Evolutionary conservation across 1,284 basidiomycete genomes (phyloP).

Genomic region (Ceratobasidium sp.): DNA sequence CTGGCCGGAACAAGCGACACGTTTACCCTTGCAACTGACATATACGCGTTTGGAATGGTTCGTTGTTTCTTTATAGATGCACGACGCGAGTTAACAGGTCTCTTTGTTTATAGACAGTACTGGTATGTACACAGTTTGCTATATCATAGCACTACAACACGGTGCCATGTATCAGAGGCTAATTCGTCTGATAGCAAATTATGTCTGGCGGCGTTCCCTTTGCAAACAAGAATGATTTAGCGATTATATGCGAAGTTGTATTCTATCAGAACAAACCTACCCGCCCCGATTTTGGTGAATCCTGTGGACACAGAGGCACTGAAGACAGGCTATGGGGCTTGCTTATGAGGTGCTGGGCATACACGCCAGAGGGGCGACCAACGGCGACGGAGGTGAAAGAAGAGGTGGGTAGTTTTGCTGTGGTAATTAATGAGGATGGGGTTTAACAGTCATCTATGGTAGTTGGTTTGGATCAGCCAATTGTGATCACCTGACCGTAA

Average conservation of each 20-base stretch:
- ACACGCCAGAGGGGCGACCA: background rate
- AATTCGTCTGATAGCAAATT: background rate
- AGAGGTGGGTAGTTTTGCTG: no score
- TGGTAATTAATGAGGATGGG: background rate
- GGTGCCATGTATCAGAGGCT: no score
- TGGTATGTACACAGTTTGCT: background rate
- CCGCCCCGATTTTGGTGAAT: background rate
- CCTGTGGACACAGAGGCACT: background rate
- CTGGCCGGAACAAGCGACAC: background rate
- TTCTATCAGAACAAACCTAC: background rate
- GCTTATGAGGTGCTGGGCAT: conserved; percentile 15
- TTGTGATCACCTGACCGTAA: background rate
- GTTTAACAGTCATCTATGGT: background rate
- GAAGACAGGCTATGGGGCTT: conserved; percentile 8
- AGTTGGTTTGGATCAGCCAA: background rate
- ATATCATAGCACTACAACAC: background rate
- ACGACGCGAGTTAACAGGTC: background rate
- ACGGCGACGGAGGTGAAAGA: conserved; percentile 4
- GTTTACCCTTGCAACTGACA: conserved; percentile 2
- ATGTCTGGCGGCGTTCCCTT: background rate
- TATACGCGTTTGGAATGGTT: conserved; percentile 36
- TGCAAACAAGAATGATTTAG: background rate
- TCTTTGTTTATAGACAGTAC: background rate
- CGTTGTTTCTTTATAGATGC: background rate
- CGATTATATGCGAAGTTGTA: background rate